Percentiles rank a stretch among this genome's conserved stretches.
Evolutionary conservation across 345 rosid genomes (phyloP).

Genomic region (Citrus sp.): DNA sequence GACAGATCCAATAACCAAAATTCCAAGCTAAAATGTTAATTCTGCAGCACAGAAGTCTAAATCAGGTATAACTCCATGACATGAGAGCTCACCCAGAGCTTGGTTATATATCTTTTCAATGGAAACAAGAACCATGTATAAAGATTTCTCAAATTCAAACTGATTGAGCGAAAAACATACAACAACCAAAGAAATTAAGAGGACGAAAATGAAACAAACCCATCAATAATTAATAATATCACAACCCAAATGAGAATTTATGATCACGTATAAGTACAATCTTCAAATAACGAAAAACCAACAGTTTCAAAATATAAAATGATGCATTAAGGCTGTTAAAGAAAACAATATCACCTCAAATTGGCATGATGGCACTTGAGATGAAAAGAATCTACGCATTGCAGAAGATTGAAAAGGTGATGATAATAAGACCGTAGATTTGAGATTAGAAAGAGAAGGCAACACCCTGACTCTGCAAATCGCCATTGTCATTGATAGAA

Average conservation of each 20-base stretch:
- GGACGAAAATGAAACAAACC: neutral
- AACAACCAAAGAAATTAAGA: neutral
- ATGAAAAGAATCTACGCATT: constrained; percentile 14
- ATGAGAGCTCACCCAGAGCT: neutral
- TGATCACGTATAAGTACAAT: neutral
- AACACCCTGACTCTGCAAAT: constrained; percentile 4
- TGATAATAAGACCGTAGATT: neutral
- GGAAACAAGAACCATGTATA: no score
- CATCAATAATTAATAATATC: neutral
- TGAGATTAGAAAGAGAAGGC: neutral
- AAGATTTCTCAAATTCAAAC: neutral
- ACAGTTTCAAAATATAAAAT: neutral
- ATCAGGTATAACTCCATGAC: neutral
- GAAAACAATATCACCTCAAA: constrained; percentile 16
- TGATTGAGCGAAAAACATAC: neutral
- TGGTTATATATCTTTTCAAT: neutral
- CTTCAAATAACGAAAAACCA: neutral
- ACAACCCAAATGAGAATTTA: neutral
- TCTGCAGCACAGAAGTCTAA: neutral
- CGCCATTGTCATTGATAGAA: constrained; percentile 24
- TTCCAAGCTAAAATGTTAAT: neutral
- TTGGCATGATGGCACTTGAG: constrained; percentile 15
- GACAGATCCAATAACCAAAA: neutral
- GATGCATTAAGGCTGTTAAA: neutral
- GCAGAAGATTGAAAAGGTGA: neutral